A percentile compares a stretch with the other conserved stretches of the same genome.
Evolutionary conservation across 768 basidiomycete species (phyloP).

Genomic region (Lyophyllum decastes): DNA sequence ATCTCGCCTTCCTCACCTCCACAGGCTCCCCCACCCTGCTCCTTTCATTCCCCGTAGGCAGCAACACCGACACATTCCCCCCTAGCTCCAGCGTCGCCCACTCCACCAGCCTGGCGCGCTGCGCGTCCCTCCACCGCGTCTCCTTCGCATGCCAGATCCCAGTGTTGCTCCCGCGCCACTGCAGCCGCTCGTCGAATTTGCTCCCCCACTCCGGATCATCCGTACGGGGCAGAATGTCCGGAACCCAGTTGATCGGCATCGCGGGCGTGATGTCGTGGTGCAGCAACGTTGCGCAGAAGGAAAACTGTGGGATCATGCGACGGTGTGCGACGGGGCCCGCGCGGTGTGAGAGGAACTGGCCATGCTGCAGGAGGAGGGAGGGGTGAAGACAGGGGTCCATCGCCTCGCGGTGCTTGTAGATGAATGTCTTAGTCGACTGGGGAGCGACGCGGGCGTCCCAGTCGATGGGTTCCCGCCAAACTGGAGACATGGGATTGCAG

Average conservation of each 20-base stretch:
- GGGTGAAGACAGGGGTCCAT: slow-evolving; percentile 53
- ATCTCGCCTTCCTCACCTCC: slow-evolving; percentile 25
- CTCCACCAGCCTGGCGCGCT: slow-evolving; percentile 44
- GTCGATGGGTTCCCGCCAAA: slow-evolving; percentile 26
- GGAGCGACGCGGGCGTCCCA: slow-evolving; percentile 22
- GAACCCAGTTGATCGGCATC: slow-evolving; percentile 45
- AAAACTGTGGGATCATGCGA: slow-evolving; percentile 51
- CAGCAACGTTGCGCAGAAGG: slow-evolving; percentile 44
- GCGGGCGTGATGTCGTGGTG: slow-evolving; percentile 56
- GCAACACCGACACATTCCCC: slow-evolving; percentile 35
- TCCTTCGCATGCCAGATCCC: slow-evolving; percentile 50
- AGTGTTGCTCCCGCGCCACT: slow-evolving; percentile 77
- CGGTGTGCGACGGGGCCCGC: slow-evolving; percentile 44
- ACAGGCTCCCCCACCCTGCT: slow-evolving; percentile 35
- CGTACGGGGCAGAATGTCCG: slow-evolving; percentile 28
- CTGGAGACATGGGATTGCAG: slow-evolving; percentile 37
- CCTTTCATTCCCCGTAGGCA: slow-evolving; percentile 19
- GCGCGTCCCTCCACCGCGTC: slow-evolving; percentile 45
- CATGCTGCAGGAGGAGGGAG: slow-evolving; percentile 39
- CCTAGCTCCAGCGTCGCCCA: slow-evolving; percentile 24
- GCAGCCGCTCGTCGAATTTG: slow-evolving; percentile 54
- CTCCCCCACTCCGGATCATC: slow-evolving; percentile 62
- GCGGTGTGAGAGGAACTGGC: slow-evolving; percentile 51
- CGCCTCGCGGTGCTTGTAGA: slow-evolving; percentile 41
- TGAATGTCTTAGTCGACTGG: slow-evolving; percentile 37